A percentile compares a stretch with the other conserved stretches of the same genome.
These are phyloP conservation scores for Ascochyta clinopodiicola DNA, from an alignment of 2,329 filamentous ascomycete species.

Conservation along the genomic window DNA sequence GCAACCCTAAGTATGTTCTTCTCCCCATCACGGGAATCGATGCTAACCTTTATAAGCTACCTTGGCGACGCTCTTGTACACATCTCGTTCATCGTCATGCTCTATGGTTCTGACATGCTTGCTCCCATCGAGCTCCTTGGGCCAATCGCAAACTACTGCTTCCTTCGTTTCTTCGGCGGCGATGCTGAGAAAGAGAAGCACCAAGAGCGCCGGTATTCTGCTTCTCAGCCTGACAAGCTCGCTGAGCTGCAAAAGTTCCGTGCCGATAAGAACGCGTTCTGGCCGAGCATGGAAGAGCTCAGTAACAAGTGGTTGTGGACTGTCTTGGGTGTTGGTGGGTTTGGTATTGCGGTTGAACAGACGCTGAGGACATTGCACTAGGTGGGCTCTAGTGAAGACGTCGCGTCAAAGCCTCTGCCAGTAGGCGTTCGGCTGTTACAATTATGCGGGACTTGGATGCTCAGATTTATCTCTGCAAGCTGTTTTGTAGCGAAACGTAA, in stretches of 20 bases:
- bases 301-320: conserved; percentile 64
- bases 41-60: conserved; percentile 53
- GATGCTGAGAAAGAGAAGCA: conserved; percentile 62
- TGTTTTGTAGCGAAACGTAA: not conserved
- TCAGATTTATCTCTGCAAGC: not conserved
- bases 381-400: not conserved
- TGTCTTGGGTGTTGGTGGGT: conserved; percentile 58
- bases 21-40: not conserved
- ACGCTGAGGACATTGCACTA: conserved; percentile 43
- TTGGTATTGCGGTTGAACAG: conserved; percentile 58
- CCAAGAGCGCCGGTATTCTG: conserved; percentile 61
- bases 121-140: conserved; percentile 63
- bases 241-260: conserved; percentile 61
- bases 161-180: conserved; percentile 64
- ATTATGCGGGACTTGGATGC: not conserved
- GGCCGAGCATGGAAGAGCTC: conserved; percentile 60
- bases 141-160: conserved; percentile 64
- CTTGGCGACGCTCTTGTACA: conserved; percentile 67
- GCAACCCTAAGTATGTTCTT: conserved; percentile 66
- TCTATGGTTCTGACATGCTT: conserved; percentile 62
- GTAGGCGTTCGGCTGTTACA: not conserved
- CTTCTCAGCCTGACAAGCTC: conserved; percentile 59
- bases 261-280: conserved; percentile 65
- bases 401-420: not conserved
- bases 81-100: conserved; percentile 64